Conservation (phyloP, 2,329 filamentous ascomycete species). For the Teratosphaeria viscida region DNA sequence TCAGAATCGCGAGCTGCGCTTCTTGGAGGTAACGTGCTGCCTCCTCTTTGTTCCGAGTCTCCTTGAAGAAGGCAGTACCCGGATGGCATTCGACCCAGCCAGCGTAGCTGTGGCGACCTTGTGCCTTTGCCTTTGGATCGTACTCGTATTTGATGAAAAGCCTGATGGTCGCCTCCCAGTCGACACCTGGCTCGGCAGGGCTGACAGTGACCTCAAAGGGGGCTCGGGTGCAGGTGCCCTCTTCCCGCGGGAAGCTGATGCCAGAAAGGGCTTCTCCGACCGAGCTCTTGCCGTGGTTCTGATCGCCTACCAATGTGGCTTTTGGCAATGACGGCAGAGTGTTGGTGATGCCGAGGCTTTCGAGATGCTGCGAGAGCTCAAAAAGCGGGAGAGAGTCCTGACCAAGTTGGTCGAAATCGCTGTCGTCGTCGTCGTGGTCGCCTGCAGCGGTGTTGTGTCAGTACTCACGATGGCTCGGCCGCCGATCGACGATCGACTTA, state of each 20-base stretch:
- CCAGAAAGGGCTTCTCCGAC: conserved; percentile 41
- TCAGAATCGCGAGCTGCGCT: conserved; percentile 69
- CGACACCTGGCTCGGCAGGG: conserved; percentile 31
- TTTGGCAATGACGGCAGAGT: conserved; percentile 59
- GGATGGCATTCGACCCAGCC: conserved; percentile 24
- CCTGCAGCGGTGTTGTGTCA: background rate
- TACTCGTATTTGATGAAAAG: conserved; percentile 55
- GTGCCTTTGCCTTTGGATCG: conserved; percentile 38
- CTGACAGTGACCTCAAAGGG: conserved; percentile 68
- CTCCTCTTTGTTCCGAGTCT: conserved; percentile 46
- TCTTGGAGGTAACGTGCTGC: conserved; percentile 60
- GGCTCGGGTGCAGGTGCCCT: conserved; percentile 65
- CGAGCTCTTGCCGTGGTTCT: conserved; percentile 68
- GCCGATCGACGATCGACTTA: background rate
- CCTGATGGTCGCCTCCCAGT: conserved; percentile 51
- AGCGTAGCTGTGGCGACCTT: background rate
- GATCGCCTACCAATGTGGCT: conserved; percentile 74
- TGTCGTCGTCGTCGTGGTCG: background rate
- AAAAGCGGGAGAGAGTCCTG: conserved; percentile 55
- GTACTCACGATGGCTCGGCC: background rate
- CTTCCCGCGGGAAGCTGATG: conserved; percentile 59
- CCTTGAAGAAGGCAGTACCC: conserved; percentile 50
- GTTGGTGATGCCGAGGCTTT: conserved; percentile 62
- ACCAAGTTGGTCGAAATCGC: conserved; percentile 16
- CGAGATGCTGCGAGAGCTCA: conserved; percentile 55